Conservation (phyloP, 805 yeast genomes). For the Lachancea kluyveri region DNA sequence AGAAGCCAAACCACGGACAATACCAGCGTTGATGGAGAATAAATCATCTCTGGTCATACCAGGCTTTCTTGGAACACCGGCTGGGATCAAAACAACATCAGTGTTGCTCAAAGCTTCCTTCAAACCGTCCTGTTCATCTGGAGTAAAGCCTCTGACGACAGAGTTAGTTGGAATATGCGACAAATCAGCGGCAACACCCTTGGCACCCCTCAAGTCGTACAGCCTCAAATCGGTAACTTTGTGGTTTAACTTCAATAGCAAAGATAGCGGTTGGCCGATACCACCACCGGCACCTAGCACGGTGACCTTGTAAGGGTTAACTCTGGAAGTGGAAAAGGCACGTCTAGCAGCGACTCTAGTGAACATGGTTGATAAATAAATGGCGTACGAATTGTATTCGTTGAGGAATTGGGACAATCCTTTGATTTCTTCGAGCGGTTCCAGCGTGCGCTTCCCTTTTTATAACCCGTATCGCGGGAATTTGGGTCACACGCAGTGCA, state of each 20-base stretch:
- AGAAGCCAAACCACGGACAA: slow-evolving; percentile 87
- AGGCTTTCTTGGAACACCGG: slow-evolving; percentile 98
- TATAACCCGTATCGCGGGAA: too few relatives aligned
- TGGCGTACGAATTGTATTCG: too few relatives aligned
- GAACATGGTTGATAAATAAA: slow-evolving; percentile 39
- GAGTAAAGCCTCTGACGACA: slow-evolving; percentile 79
- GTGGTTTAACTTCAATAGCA: slow-evolving; percentile 79
- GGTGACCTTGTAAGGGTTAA: slow-evolving; percentile 69
- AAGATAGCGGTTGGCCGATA: slow-evolving; percentile 85
- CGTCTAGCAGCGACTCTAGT: slow-evolving; percentile 52
- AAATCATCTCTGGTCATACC: slow-evolving; percentile 98
- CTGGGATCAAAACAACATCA: slow-evolving; percentile 86
- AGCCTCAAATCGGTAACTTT: slow-evolving; percentile 81
- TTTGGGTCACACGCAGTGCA: too few relatives aligned
- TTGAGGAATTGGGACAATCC: too few relatives aligned
- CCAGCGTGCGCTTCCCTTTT: too few relatives aligned
- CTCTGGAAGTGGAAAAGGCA: slow-evolving; percentile 60
- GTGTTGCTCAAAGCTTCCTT: slow-evolving; percentile 63
- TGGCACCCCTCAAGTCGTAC: slow-evolving; percentile 87
- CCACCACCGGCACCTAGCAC: slow-evolving; percentile 89
- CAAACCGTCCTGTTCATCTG: slow-evolving; percentile 66
- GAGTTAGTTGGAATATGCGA: slow-evolving; percentile 93
- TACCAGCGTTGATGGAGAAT: slow-evolving; percentile 93
- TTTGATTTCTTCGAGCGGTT: too few relatives aligned
- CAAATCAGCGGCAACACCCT: slow-evolving; percentile 95